Evolutionary conservation across 2,329 filamentous ascomycete genomes (phyloP).

Genomic region (Talaromyces sp.): DNA sequence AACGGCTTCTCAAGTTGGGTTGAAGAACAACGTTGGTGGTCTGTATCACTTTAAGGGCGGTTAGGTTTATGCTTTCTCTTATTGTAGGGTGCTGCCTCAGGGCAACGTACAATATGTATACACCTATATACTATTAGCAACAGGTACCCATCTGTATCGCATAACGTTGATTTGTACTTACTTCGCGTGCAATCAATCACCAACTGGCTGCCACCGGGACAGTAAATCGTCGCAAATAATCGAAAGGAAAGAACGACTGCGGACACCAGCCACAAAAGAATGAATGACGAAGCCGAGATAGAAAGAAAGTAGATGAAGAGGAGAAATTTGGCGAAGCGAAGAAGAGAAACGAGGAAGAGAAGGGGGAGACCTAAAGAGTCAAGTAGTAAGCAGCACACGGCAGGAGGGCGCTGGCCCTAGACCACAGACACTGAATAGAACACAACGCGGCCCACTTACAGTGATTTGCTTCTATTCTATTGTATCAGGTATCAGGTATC

Average conservation of each 20-base stretch:
- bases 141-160: too few species aligned
- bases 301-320: background rate
- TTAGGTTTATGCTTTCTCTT: background rate
- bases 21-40: background rate
- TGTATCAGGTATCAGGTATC: background rate
- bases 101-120: background rate
- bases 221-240: constrained; percentile 5
- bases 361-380: background rate
- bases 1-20: background rate
- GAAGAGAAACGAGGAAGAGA: background rate
- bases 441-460: constrained; percentile 4
- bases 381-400: constrained; percentile 8
- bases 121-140: background rate
- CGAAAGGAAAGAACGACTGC: constrained; percentile 13
- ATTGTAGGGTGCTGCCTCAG: background rate
- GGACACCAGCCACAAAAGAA: constrained; percentile 15
- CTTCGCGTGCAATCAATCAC: background rate
- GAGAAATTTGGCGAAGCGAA: background rate
- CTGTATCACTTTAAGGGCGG: background rate
- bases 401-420: background rate
- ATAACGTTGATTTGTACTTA: background rate
- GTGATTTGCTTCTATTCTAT: background rate
- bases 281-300: constrained; percentile 2
- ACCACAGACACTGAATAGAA: background rate
- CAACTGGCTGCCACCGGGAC: constrained; percentile 14